Evolutionary conservation across 2,329 filamentous ascomycete genomes (phyloP).

Genomic region (Mycosphaerella sp.): DNA sequence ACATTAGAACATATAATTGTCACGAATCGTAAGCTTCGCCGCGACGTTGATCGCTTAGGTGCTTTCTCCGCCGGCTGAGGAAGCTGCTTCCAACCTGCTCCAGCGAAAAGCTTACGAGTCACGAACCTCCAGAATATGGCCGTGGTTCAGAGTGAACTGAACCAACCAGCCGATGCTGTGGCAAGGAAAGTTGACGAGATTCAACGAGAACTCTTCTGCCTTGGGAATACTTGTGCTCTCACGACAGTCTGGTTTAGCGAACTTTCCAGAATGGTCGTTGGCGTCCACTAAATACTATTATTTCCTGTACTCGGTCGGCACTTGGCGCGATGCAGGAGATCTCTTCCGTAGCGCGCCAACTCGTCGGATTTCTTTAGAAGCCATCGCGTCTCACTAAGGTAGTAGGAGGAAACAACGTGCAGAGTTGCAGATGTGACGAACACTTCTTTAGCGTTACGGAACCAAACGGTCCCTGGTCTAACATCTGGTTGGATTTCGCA

Average conservation of each 20-base stretch:
- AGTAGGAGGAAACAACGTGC: too few species aligned
- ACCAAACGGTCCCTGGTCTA: too few species aligned
- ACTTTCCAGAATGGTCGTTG: neutral
- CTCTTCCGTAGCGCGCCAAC: neutral
- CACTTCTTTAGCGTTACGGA: too few species aligned
- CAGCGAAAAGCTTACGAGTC: neutral
- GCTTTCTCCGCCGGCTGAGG: constrained; percentile 1
- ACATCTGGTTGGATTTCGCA: too few species aligned
- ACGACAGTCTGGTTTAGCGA: neutral
- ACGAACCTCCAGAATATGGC: neutral
- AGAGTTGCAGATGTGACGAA: too few species aligned
- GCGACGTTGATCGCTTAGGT: constrained; percentile 4
- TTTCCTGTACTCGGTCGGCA: neutral
- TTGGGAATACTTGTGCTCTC: neutral
- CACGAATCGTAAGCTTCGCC: neutral
- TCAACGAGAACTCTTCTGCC: neutral
- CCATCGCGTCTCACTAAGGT: too few species aligned
- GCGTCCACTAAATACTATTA: neutral
- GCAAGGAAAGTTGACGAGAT: neutral
- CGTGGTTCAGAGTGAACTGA: neutral
- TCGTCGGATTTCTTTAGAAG: too few species aligned
- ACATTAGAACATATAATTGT: too few species aligned
- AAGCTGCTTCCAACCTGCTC: neutral
- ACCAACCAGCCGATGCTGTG: neutral
- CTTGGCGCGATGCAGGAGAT: neutral